Conservation (phyloP, 2,329 filamentous ascomycete genomes). For the Pseudovirgaria hyperparasitica region DNA sequence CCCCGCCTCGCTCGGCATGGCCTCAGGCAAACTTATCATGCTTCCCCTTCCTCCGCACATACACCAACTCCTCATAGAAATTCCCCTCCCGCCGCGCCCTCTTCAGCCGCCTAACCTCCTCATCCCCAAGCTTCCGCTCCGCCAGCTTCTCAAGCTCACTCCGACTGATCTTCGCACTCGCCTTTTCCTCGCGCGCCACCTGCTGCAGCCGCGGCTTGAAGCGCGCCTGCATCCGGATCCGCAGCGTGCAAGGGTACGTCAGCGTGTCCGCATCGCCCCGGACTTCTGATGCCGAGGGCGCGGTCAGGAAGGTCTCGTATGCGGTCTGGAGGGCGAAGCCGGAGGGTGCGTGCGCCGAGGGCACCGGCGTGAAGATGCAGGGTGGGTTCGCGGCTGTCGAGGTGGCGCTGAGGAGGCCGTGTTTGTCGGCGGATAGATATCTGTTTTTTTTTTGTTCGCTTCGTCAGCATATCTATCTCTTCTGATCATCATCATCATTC, state of each 20-base stretch:
- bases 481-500: neutral
- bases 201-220: constrained; percentile 79
- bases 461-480: too few relatives aligned
- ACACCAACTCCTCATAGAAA: too few relatives aligned
- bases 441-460: too few relatives aligned
- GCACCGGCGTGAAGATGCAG: constrained; percentile 65
- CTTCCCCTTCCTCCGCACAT: too few relatives aligned
- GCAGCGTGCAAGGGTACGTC: constrained; percentile 57
- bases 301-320: constrained; percentile 55
- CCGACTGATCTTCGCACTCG: constrained; percentile 70
- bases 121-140: constrained; percentile 64
- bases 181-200: constrained; percentile 73
- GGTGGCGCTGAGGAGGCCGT: constrained; percentile 63
- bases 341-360: constrained; percentile 48
- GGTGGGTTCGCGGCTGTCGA: constrained; percentile 72
- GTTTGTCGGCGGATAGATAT: constrained; percentile 76
- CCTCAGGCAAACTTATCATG: too few relatives aligned
- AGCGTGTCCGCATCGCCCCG: constrained; percentile 62
- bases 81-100: constrained; percentile 73
- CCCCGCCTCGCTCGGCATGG: too few relatives aligned
- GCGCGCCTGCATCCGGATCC: constrained; percentile 85
- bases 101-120: constrained; percentile 76
- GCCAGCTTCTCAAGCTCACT: constrained; percentile 74
- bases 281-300: constrained; percentile 44
- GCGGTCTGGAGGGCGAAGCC: constrained; percentile 65